These are phyloP conservation scores for Pseudogymnoascus sp. DNA, from an alignment of 2,329 filamentous ascomycete genomes.

Conservation along the genomic window DNA sequence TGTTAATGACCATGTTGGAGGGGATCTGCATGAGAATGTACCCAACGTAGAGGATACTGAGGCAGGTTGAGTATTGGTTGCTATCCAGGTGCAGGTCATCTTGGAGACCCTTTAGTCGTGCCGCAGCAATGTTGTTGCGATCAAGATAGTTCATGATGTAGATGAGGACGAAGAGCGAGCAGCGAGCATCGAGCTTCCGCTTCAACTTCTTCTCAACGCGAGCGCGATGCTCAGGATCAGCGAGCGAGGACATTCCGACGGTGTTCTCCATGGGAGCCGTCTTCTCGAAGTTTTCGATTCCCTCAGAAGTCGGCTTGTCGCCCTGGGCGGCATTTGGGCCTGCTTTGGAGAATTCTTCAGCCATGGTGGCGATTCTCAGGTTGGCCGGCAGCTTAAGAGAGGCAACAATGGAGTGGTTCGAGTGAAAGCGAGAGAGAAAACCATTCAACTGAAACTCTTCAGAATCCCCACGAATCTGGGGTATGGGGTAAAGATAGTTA, in stretches of 20 bases:
- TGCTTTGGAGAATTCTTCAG: background rate
- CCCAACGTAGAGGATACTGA: constrained; percentile 59
- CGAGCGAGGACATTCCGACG: background rate
- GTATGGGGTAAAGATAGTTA: constrained; percentile 9
- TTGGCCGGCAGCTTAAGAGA: background rate
- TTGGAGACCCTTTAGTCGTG: constrained; percentile 57
- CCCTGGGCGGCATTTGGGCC: background rate
- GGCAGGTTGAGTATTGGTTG: constrained; percentile 56
- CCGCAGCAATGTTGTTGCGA: constrained; percentile 61
- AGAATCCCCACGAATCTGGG: constrained; percentile 7
- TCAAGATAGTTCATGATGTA: constrained; percentile 72
- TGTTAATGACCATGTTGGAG: constrained; percentile 52
- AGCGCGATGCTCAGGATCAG: constrained; percentile 42
- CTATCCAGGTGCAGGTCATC: constrained; percentile 49
- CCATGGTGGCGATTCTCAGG: constrained; percentile 1
- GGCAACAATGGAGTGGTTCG: background rate
- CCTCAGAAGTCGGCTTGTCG: constrained; percentile 1
- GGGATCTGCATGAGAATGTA: constrained; percentile 59
- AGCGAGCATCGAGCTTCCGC: constrained; percentile 40
- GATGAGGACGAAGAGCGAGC: constrained; percentile 58
- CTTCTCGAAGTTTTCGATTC: background rate
- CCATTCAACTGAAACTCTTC: background rate
- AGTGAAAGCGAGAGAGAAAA: background rate
- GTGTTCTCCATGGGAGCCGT: background rate
- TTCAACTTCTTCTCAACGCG: constrained; percentile 57